These are phyloP conservation scores for Populus hybrid DNA, from an alignment of 441 rosid genomes.

Conservation along the genomic window DNA sequence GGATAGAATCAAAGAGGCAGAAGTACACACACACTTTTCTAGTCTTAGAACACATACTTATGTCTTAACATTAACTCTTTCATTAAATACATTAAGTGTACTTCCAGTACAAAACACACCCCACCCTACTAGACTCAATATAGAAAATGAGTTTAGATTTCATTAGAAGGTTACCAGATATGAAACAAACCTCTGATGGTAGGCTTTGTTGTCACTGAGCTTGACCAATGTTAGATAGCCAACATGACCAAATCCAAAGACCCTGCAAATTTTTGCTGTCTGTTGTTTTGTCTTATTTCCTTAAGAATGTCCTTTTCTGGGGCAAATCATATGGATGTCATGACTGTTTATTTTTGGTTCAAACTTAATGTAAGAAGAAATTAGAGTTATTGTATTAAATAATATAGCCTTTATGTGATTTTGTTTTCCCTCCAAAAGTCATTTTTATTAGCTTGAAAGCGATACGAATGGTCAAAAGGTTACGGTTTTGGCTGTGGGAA, in stretches of 20 bases:
- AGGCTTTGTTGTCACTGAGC: background rate
- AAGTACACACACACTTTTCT: background rate
- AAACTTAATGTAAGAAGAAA: background rate
- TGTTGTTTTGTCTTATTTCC: constrained; percentile 15
- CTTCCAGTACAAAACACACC: background rate
- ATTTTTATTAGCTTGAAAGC: constrained; percentile 6
- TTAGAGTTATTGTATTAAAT: background rate
- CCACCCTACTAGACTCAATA: background rate
- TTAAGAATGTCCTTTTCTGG: background rate
- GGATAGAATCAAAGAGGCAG: constrained; percentile 1
- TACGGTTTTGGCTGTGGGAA: constrained; percentile 16
- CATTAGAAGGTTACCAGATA: constrained; percentile 9
- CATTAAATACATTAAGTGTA: background rate
- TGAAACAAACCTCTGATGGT: constrained; percentile 5
- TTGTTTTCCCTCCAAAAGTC: constrained; percentile 35
- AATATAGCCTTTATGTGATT: background rate
- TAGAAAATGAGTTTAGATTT: background rate
- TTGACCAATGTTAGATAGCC: background rate
- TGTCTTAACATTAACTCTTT: background rate
- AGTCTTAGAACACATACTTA: background rate
- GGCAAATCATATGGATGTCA: background rate
- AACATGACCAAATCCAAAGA: background rate
- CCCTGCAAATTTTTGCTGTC: constrained; percentile 2
- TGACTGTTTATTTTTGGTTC: background rate
- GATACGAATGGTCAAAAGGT: constrained; percentile 21